Conservation (phyloP, 352 stramenopile genomes). For the Phytophthora melonis region DNA sequence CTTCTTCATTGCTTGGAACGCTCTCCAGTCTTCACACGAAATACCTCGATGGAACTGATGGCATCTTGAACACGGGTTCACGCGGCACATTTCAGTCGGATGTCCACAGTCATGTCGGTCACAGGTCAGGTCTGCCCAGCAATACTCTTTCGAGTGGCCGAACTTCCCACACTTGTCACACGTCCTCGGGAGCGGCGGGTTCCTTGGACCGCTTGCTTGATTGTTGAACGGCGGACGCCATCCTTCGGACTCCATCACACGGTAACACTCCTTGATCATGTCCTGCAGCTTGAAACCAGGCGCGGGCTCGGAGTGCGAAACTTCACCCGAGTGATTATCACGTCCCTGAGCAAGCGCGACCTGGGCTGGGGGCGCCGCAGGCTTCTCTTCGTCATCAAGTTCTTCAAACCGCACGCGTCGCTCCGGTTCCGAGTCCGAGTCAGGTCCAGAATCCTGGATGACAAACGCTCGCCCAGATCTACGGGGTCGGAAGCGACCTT, state of each 20-base stretch:
- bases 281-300: background rate
- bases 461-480: background rate
- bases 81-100: background rate
- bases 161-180: background rate
- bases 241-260: background rate
- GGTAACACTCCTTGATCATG: background rate
- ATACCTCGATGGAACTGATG: background rate
- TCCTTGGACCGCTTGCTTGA: background rate
- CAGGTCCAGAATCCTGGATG: background rate
- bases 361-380: background rate
- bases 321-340: background rate
- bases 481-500: background rate
- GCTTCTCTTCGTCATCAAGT: background rate
- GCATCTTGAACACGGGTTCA: background rate
- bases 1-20: background rate
- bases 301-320: background rate
- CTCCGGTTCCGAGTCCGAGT: background rate
- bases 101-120: background rate
- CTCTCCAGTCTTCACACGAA: background rate
- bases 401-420: background rate
- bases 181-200: background rate
- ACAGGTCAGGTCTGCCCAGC: background rate
- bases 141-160: background rate
- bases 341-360: background rate
- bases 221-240: background rate